Conservation (phyloP, 1,284 basidiomycete species). For the Termitomyces sp. region DNA sequence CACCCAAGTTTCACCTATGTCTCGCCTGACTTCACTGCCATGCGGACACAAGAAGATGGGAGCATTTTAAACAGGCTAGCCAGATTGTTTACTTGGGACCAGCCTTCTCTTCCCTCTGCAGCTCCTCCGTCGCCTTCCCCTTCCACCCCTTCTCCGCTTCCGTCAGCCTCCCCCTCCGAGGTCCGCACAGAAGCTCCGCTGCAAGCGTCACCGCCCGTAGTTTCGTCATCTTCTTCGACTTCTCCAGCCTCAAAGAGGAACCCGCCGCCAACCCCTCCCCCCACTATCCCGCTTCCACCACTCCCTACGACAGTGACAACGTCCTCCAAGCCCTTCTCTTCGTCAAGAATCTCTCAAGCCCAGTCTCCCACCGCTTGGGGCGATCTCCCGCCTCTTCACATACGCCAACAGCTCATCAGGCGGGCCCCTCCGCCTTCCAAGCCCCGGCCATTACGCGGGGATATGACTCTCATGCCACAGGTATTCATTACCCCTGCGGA, state of each 20-base stretch:
- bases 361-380: not conserved
- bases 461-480: not conserved
- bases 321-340: not conserved
- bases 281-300: not conserved
- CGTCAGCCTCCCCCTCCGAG: not conserved
- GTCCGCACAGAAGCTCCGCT: not conserved
- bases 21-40: not conserved
- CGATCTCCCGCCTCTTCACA: not conserved
- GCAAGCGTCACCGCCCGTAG: not conserved
- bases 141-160: not conserved
- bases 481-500: not conserved
- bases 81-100: not conserved
- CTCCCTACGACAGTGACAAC: not conserved
- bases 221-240: not conserved
- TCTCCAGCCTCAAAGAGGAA: not conserved
- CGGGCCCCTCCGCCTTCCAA: not conserved
- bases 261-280: not conserved
- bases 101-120: not conserved
- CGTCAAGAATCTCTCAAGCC: not conserved
- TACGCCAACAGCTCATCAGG: not conserved
- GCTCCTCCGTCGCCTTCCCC: not conserved
- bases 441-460: not conserved
- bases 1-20: slow-evolving; percentile 5
- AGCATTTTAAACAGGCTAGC: not conserved
- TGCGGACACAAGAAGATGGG: not conserved